Conservation (phyloP, 495 filamentous ascomycete genomes). For the Thermothielavioides terrestris region DNA sequence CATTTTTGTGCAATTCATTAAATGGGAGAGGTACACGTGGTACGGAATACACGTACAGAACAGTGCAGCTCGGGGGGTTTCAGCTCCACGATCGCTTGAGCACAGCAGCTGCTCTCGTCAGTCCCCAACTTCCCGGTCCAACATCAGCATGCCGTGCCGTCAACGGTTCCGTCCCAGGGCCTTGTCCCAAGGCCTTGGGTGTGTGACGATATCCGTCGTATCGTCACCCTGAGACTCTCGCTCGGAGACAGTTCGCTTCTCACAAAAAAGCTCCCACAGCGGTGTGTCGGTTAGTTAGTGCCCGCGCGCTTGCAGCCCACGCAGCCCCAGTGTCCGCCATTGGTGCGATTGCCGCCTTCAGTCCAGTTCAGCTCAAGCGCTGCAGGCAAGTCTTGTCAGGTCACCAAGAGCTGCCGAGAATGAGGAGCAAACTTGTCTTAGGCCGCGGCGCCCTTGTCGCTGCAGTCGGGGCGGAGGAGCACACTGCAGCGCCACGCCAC, state of each 20-base stretch:
- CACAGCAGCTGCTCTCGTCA: not conserved
- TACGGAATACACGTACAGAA: too few relatives aligned
- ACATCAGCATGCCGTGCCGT: not conserved
- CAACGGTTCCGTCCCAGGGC: not conserved
- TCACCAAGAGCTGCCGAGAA: not conserved
- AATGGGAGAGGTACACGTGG: too few relatives aligned
- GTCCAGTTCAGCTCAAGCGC: slow-evolving; percentile 7
- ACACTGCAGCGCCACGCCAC: not conserved
- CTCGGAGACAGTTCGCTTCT: not conserved
- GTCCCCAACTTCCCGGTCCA: too few relatives aligned
- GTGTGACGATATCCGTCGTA: not conserved
- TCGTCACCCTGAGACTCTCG: not conserved
- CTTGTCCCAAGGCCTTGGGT: too few relatives aligned
- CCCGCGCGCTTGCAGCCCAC: not conserved
- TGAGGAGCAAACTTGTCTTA: slow-evolving; percentile 1
- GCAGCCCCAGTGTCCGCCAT: not conserved
- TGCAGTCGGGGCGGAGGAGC: not conserved
- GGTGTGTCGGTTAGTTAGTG: too few relatives aligned
- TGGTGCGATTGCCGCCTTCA: slow-evolving; percentile 9
- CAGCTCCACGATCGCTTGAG: not conserved
- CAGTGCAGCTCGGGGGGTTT: not conserved
- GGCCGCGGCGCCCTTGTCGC: not conserved
- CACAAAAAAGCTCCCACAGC: not conserved
- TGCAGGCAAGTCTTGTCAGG: not conserved
- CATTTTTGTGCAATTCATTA: too few relatives aligned